Percentiles rank a stretch among this genome's conserved stretches.
phyloP scores from a whole-genome alignment of 306 rosid genomes.

The Erythrophleum fordii region DNA sequence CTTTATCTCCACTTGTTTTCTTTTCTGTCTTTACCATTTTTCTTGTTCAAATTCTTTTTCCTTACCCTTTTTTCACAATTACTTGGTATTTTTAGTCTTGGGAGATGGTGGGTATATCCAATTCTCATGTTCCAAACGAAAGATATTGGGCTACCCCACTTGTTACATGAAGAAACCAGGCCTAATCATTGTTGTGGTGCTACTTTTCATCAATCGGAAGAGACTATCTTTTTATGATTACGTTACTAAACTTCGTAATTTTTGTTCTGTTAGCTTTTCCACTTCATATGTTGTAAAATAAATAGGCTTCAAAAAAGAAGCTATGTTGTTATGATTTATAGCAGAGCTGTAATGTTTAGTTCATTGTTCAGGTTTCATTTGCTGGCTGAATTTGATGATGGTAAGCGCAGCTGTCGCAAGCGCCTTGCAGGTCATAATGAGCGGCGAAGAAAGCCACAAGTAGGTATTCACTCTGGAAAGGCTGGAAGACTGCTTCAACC shows the following conservation, averaged over 20 bases:
- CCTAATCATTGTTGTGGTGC: neutral
- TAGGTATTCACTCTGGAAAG: constrained; percentile 57
- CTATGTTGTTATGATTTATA: constrained; percentile 34
- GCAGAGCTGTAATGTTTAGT: constrained; percentile 43
- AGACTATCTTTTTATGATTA: neutral
- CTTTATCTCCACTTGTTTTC: constrained; percentile 13
- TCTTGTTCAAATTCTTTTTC: neutral
- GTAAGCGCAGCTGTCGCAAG: constrained; percentile 93
- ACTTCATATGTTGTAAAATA: constrained; percentile 8
- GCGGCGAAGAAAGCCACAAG: constrained; percentile 88
- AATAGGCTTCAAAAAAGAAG: constrained; percentile 22
- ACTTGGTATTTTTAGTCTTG: neutral
- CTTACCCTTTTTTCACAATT: neutral
- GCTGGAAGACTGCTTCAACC: constrained; percentile 69
- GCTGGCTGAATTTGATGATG: constrained; percentile 91
- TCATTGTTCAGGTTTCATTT: constrained; percentile 79
- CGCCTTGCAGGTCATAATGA: constrained; percentile 96
- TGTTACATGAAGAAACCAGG: constrained; percentile 6
- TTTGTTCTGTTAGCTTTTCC: neutral
- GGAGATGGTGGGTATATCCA: neutral
- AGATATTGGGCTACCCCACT: neutral
- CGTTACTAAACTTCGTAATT: neutral
- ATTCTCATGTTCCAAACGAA: neutral
- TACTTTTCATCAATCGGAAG: neutral
- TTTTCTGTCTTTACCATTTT: neutral